These are phyloP conservation scores for Penicillium paxilli DNA, from an alignment of 495 filamentous ascomycete genomes.

Conservation along the genomic window DNA sequence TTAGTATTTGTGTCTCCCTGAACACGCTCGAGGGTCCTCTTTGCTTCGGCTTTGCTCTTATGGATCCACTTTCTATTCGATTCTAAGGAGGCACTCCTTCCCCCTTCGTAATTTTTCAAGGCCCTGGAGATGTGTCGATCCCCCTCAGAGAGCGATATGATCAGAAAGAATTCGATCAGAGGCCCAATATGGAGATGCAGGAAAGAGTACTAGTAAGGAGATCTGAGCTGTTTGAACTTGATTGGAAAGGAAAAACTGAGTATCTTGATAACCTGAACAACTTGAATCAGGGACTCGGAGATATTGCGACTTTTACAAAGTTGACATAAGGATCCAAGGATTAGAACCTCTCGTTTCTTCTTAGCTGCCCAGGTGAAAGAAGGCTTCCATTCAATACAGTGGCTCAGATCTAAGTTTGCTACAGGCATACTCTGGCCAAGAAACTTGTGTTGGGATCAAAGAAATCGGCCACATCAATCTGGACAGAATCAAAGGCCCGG, in stretches of 20 bases:
- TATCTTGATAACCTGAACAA: no score
- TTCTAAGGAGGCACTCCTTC: neutral
- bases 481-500: neutral
- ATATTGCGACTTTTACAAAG: no score
- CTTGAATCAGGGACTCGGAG: no score
- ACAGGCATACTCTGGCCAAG: no score
- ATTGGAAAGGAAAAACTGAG: no score
- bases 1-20: neutral
- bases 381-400: no score
- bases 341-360: no score
- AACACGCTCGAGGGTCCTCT: neutral
- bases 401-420: no score
- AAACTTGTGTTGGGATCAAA: neutral
- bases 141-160: neutral
- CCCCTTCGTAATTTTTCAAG: neutral
- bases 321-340: no score
- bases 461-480: neutral
- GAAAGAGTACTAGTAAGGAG: neutral
- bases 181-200: neutral
- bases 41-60: neutral
- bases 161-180: no score
- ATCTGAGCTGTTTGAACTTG: no score
- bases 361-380: no score
- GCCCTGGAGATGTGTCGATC: constrained; percentile 5
- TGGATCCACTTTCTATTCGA: neutral